These are phyloP conservation scores for Neoconidiobolus thromboides DNA, from an alignment of 371 early-diverging fungal species.

Conservation along the genomic window DNA sequence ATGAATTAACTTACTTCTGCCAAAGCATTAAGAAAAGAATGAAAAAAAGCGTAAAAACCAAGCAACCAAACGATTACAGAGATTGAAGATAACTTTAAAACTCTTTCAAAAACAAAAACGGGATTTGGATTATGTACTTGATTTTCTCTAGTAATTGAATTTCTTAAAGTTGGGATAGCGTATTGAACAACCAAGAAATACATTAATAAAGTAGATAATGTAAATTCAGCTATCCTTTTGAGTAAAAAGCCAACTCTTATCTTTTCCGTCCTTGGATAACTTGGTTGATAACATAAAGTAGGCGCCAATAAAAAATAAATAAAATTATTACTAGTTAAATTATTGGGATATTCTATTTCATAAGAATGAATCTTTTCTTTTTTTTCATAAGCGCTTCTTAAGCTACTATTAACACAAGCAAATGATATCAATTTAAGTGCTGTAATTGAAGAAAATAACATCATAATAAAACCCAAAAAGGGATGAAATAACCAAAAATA, in stretches of 20 bases:
- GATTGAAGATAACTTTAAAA: constrained; percentile 65
- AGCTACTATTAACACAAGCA: constrained; percentile 42
- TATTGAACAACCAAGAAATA: constrained; percentile 67
- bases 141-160: constrained; percentile 25
- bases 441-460: constrained; percentile 36
- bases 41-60: constrained; percentile 81
- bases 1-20: constrained; percentile 29
- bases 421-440: constrained; percentile 68
- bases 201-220: constrained; percentile 45
- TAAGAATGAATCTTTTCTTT: constrained; percentile 10
- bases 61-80: constrained; percentile 69
- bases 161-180: constrained; percentile 64
- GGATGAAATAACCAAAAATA: constrained; percentile 56
- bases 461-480: constrained; percentile 35
- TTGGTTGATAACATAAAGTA: constrained; percentile 75
- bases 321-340: constrained; percentile 43
- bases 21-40: constrained; percentile 55
- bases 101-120: constrained; percentile 54
- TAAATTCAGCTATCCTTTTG: constrained; percentile 53
- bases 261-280: constrained; percentile 50
- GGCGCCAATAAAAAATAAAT: constrained; percentile 66
- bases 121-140: constrained; percentile 41
- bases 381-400: constrained; percentile 15
- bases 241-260: constrained; percentile 55
- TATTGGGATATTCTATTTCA: constrained; percentile 46